Evolutionary conservation across 2,329 filamentous ascomycete species (phyloP), one percentile per base, ranked within the genome.

Genomic region (Lachnellula subtilissima): DNA sequence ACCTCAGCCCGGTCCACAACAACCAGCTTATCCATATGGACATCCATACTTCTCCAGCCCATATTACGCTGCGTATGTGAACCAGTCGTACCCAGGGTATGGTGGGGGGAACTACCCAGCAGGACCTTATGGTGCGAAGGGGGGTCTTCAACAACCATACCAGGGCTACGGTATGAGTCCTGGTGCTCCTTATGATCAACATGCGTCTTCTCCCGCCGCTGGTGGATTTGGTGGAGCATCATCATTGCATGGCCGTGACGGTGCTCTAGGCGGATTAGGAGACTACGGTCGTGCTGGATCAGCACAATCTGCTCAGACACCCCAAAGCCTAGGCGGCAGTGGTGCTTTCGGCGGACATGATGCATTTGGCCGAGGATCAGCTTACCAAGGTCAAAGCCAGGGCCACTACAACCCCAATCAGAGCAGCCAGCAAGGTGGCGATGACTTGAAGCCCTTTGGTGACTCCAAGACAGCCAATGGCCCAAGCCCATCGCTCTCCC

Each of bases 41-140:
- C 81, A 84, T 64, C 81, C 81, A 1, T 86, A 86, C 72, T 85
- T 80, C 65, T 76, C 74, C 63, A 84, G 79, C 71, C 82, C 82
- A 1, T 86, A 84, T 70, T 87, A 87, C 65, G 75, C 79, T 58
- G 77, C 81, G 56, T 86, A 85, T 66, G 75, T 79, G 73, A 81
- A 78, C 58, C 75, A 78, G 58, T 22, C 22, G 22, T 76, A 76
- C 64, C 78, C 80, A 40, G 70, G 72, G 55, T 72, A 73, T 61
- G 70, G 69, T 48, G 66, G 63, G 23, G 70, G 68, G 35, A 68
- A 68, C 55, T 72, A 71, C 49, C 69, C 73, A 71, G 66, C 56
- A 23, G 68, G 58, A 47, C 68, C 69, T 42, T 70, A 70, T 56
- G 68, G 66, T 36, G 69, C 61, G 32, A 71, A 71, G 50, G 69